Conservation (phyloP, 2,329 filamentous ascomycete genomes). For the Pyrenophora seminiperda region DNA sequence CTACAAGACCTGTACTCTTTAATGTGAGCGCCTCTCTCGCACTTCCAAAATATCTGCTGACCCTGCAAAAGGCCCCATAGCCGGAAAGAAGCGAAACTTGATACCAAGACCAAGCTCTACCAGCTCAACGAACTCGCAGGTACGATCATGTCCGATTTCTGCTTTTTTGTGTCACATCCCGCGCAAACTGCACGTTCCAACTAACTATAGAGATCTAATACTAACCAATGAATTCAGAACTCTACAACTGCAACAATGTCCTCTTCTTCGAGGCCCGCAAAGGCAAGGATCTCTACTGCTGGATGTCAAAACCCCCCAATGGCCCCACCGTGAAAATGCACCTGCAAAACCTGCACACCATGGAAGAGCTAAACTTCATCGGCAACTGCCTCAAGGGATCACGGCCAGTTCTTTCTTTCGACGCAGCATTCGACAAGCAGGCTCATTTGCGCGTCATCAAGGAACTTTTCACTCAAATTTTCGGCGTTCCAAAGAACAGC, state of each 20-base stretch:
- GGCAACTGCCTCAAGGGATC: constrained; percentile 96
- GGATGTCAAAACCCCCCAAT: constrained; percentile 90
- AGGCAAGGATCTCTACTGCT: constrained; percentile 90
- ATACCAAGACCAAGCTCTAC: constrained; percentile 85
- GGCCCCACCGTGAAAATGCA: constrained; percentile 77
- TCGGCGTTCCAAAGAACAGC: constrained; percentile 87
- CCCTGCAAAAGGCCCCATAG: constrained; percentile 67
- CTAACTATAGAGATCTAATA: background rate
- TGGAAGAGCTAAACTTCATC: constrained; percentile 95
- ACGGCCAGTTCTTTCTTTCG: constrained; percentile 88
- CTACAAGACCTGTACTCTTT: constrained; percentile 86
- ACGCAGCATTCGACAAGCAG: constrained; percentile 79
- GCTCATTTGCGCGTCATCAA: constrained; percentile 83
- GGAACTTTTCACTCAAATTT: constrained; percentile 86
- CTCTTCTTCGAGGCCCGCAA: constrained; percentile 96
- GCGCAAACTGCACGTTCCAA: background rate
- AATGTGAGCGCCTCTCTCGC: constrained; percentile 54
- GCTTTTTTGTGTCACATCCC: background rate
- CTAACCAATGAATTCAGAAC: constrained; percentile 53
- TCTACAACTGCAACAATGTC: constrained; percentile 94
- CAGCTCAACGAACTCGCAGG: constrained; percentile 50
- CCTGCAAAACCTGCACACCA: constrained; percentile 87
- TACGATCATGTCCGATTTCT: constrained; percentile 14
- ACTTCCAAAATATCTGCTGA: constrained; percentile 9
- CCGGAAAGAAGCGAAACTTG: constrained; percentile 94